These are phyloP conservation scores for Fusarium caatingaense DNA, from an alignment of 2,329 filamentous ascomycete genomes.

Conservation along the genomic window DNA sequence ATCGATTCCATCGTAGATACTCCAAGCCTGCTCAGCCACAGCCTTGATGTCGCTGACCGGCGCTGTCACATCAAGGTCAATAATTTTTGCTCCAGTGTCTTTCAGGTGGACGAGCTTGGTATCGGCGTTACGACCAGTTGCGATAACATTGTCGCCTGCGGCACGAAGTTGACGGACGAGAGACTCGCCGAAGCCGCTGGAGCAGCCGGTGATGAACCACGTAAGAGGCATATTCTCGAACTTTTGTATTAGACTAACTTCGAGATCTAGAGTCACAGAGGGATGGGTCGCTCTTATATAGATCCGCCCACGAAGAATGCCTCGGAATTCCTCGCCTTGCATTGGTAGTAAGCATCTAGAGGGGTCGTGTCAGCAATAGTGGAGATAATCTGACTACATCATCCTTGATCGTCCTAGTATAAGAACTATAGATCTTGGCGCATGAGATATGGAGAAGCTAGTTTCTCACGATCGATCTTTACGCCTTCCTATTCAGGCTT, in stretches of 20 bases:
- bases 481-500: background rate
- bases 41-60: slow-evolving; percentile 8
- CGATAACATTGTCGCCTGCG: slow-evolving; percentile 55
- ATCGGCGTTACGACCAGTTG: slow-evolving; percentile 54
- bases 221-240: slow-evolving; percentile 28
- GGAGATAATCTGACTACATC: background rate
- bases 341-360: background rate
- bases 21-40: slow-evolving; percentile 35
- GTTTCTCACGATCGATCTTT: background rate
- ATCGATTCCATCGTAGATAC: slow-evolving; percentile 47
- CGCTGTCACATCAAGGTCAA: slow-evolving; percentile 34
- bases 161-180: slow-evolving; percentile 53
- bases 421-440: background rate
- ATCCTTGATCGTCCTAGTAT: background rate
- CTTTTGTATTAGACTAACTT: accelerated
- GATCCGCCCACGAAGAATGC: too few relatives aligned
- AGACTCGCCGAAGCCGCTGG: slow-evolving; percentile 56
- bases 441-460: background rate
- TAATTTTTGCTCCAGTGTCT: slow-evolving; percentile 31
- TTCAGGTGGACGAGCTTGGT: slow-evolving; percentile 50
- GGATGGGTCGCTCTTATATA: accelerated
- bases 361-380: background rate
- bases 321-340: background rate
- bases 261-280: too few relatives aligned
- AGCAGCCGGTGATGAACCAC: slow-evolving; percentile 58